These are phyloP conservation scores for Ophiostoma perfectum DNA, from an alignment of 2,329 filamentous ascomycete species.

Conservation along the genomic window DNA sequence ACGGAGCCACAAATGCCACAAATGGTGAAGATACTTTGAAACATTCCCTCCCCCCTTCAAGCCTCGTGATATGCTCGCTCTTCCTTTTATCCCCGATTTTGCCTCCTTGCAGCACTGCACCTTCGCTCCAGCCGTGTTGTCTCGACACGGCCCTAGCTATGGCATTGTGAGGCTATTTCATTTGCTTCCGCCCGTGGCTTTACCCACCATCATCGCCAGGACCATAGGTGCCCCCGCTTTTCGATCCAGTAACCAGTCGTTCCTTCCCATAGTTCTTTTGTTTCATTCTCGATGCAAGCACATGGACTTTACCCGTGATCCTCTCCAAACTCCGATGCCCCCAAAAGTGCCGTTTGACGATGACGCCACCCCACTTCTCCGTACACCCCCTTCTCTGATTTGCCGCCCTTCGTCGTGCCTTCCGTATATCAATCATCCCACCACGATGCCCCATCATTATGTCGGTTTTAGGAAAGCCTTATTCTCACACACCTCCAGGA, in stretches of 20 bases:
- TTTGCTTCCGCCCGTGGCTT: neutral
- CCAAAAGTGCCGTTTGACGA: neutral
- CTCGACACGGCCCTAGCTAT: too few species aligned
- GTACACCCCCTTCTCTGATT: neutral
- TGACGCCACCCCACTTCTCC: neutral
- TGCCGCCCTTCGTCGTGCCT: neutral
- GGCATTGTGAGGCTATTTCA: neutral
- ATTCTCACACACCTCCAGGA: neutral
- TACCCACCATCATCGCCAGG: neutral
- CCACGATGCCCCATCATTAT: neutral
- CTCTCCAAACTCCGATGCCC: constrained; percentile 4
- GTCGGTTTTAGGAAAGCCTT: neutral
- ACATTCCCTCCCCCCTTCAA: too few species aligned
- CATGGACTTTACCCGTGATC: constrained; percentile 1
- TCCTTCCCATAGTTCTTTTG: constrained; percentile 1
- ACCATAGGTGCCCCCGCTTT: neutral
- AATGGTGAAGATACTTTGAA: too few species aligned
- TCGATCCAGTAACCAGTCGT: neutral
- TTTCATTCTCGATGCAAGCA: neutral
- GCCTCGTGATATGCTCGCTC: too few species aligned
- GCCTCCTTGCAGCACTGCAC: too few species aligned
- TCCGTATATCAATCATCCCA: neutral
- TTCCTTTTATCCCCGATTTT: too few species aligned
- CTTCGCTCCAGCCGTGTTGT: too few species aligned
- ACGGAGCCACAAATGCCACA: neutral